Percentiles rank a stretch among this genome's conserved stretches.
Evolutionary conservation across 2,329 filamentous ascomycete genomes (phyloP).

Genomic region (Dendrostoma leiphaemia): DNA sequence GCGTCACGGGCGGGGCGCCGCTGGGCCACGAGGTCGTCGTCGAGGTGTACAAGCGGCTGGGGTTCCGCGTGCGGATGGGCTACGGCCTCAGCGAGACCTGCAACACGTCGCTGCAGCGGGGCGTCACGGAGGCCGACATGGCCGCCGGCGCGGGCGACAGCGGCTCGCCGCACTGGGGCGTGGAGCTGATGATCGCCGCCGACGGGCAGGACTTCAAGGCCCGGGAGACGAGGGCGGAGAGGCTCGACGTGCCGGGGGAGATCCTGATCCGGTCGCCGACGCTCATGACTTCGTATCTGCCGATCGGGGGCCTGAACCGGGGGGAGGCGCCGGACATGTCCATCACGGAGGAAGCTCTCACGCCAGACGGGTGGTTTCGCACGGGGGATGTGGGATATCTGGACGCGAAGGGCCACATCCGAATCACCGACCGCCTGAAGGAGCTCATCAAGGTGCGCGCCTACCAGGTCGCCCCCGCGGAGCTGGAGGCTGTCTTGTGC

Average conservation of each 20-base stretch:
- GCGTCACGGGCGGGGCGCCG: conserved; percentile 64
- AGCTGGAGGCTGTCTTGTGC: conserved; percentile 37
- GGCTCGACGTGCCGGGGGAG: conserved; percentile 56
- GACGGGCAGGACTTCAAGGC: conserved; percentile 31
- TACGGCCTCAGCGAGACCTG: conserved; percentile 77
- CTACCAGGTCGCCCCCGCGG: conserved; percentile 41
- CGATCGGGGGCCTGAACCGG: conserved; percentile 42
- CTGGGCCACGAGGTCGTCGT: conserved; percentile 51
- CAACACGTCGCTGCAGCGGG: conserved; percentile 60
- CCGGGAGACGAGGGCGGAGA: conserved; percentile 36
- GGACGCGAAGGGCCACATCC: conserved; percentile 52
- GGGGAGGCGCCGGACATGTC: conserved; percentile 33
- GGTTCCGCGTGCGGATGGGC: conserved; percentile 53
- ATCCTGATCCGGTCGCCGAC: conserved; percentile 63
- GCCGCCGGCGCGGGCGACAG: conserved; percentile 56
- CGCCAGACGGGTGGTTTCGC: conserved; percentile 64
- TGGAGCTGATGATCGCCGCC: conserved; percentile 63
- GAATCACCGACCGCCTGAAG: conserved; percentile 72
- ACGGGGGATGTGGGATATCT: conserved; percentile 69
- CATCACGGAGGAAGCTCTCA: conserved; percentile 35
- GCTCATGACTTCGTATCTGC: conserved; percentile 68
- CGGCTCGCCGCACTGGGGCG: conserved; percentile 63
- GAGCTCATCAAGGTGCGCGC: conserved; percentile 49
- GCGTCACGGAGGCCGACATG: conserved; percentile 46
- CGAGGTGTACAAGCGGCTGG: conserved; percentile 60